Base-by-base conservation (phyloP, 2,329 filamentous ascomycete genomes). In the Arthrobotrys megalospora region DNA sequence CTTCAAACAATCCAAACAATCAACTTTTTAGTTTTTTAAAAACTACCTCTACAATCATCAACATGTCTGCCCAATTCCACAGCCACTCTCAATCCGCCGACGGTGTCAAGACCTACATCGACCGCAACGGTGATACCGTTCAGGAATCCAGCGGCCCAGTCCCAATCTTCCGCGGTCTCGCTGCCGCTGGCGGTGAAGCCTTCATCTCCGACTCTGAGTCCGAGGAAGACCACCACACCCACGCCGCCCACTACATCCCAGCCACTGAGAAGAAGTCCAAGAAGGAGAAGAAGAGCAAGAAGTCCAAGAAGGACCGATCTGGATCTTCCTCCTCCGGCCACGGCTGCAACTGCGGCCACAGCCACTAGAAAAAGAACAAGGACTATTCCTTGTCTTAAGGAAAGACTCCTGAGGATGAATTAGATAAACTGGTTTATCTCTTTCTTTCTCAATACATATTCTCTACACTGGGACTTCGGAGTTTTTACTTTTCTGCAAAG, bases 241-340 rank as follows among this genome's bases (percentile, higher is more conserved):
- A 58, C 60, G 53, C 12, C 55, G 45, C 21, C 7, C 24, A 14
- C 58, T 53, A 43, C 62, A 21, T 28, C 38, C 70, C 70, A 50
- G 2, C n/a, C 5, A 6, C 16, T 11, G 43, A 60, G 36, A 45
- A 55, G 62, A 41, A 19, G 8, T 11, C 32, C 28, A 38, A 41
- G 43, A 66, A 73, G 60, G 62, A 75, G 7, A 75, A 77, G 73
- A 77, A 71, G 50, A 34, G n/a, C 34, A 77, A 77, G 73, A 77
- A 71, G 47, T 52, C 48, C 58, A 77, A 77, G 73, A 71, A 77
- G 73, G 62, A 71, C 38, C 65, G 73, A 77, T 77, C 73, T 21
- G 66, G 73, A 43, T 71, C 73, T 16, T 60, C 62, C 34, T 70
- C 65, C 43, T 69, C 72, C 47, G 62, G 24, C 19, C 72, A 76